Conservation (phyloP, 495 filamentous ascomycete genomes). For the Xylaria castorea region DNA sequence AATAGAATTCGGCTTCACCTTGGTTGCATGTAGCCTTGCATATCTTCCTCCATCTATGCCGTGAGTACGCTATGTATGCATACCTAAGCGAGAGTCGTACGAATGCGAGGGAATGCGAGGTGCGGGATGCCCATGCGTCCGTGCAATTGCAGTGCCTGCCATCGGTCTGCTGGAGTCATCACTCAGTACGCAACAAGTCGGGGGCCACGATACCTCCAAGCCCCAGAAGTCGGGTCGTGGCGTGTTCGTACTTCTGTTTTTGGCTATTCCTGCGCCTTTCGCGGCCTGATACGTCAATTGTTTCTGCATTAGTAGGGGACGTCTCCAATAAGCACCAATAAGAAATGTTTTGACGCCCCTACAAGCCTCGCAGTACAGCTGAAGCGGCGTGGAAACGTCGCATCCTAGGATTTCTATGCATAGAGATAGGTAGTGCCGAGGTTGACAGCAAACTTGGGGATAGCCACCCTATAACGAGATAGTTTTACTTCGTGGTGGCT, state of each 20-base stretch:
- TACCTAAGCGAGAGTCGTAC: not conserved
- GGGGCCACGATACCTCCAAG: constrained; percentile 11
- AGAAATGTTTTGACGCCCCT: not conserved
- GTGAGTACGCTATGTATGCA: not conserved
- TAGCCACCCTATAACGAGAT: constrained; percentile 1
- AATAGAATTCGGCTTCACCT: not conserved
- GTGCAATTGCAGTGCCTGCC: not conserved
- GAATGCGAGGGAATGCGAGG: constrained; percentile 2
- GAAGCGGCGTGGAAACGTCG: constrained; percentile 8
- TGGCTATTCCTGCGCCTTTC: constrained; percentile 12
- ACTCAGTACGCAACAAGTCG: constrained; percentile 6
- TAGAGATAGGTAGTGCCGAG: not conserved
- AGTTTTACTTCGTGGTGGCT: not conserved
- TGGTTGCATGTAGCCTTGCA: constrained; percentile 3
- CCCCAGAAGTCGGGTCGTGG: constrained; percentile 16
- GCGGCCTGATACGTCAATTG: constrained; percentile 26
- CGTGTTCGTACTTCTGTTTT: constrained; percentile 20
- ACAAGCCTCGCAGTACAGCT: constrained; percentile 3
- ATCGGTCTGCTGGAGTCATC: not conserved
- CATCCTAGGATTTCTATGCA: constrained; percentile 20
- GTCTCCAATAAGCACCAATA: constrained; percentile 3
- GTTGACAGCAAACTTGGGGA: not conserved
- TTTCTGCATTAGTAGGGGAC: constrained; percentile 15
- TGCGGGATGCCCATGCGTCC: not conserved
- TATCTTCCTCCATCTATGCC: not conserved